Evolutionary conservation across 2,329 filamentous ascomycete genomes (phyloP).

Genomic region (Bretziella fagacearum): DNA sequence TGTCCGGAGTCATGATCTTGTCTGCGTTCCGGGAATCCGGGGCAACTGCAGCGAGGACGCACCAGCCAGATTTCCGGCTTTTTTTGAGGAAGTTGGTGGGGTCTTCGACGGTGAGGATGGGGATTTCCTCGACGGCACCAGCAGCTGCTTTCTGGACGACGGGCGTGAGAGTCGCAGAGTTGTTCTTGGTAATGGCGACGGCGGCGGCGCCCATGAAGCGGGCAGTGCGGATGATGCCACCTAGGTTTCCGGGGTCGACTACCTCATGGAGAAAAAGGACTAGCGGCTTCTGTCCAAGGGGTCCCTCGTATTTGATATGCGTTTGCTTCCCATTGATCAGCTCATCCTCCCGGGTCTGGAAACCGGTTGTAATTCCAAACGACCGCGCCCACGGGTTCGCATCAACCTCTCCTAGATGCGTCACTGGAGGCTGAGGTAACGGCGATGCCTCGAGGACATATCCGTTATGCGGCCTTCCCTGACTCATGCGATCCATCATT

Average conservation of each 20-base stretch:
- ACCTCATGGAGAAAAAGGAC: conserved; percentile 61
- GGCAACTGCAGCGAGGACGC: conserved; percentile 59
- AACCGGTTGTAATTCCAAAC: conserved; percentile 43
- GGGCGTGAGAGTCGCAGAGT: conserved; percentile 58
- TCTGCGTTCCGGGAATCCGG: conserved; percentile 21
- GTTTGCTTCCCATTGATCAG: conserved; percentile 44
- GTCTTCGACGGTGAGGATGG: conserved; percentile 51
- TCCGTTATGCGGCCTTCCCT: conserved; percentile 74
- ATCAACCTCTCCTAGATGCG: conserved; percentile 34
- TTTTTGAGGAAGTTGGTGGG: conserved; percentile 51
- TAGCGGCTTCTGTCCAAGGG: conserved; percentile 39
- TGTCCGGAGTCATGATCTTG: conserved; percentile 17
- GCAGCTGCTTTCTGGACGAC: conserved; percentile 75
- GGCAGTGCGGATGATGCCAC: conserved; percentile 73
- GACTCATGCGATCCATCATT: conserved; percentile 69
- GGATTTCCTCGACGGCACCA: conserved; percentile 68
- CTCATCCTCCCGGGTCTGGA: conserved; percentile 59
- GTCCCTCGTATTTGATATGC: conserved; percentile 7
- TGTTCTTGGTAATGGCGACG: conserved; percentile 49
- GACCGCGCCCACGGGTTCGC: conserved; percentile 28
- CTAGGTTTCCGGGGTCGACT: conserved; percentile 76
- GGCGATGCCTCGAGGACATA: conserved; percentile 75
- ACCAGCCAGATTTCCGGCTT: conserved; percentile 60
- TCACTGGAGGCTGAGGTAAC: conserved; percentile 54
- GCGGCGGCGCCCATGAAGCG: conserved; percentile 83